Conservation (phyloP, 148 eudicot genomes). For the Chenopodium berlandieri region DNA sequence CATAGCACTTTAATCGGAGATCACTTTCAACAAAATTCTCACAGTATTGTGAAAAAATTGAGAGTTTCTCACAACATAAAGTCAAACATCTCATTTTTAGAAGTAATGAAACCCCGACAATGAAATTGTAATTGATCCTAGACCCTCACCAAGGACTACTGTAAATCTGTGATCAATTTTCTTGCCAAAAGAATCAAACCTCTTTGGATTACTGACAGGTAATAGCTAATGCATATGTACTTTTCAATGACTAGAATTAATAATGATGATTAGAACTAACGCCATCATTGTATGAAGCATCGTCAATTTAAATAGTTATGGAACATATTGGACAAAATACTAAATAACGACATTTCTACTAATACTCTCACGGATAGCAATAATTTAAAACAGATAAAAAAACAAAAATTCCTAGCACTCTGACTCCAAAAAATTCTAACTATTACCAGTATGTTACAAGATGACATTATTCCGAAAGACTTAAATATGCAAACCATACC, state of each 20-base stretch:
- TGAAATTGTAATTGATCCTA: background rate
- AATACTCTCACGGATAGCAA: background rate
- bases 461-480: background rate
- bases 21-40: background rate
- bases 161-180: background rate
- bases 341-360: background rate
- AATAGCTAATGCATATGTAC: background rate
- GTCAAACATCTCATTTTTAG: background rate
- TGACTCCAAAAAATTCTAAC: background rate
- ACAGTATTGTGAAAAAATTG: background rate
- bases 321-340: background rate
- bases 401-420: background rate
- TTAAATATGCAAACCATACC: conserved; percentile 41
- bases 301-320: background rate
- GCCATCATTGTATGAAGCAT: background rate
- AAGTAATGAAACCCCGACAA: background rate
- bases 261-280: background rate
- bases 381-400: no score
- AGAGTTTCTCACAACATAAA: no score
- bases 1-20: background rate
- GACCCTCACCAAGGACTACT: background rate
- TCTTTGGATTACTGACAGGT: background rate
- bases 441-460: background rate
- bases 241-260: no score
- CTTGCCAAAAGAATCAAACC: background rate